Evolutionary conservation across 148 eudicot species (phyloP), one percentile per base, ranked within the genome.

Genomic region (Dysphania ambrosioides): DNA sequence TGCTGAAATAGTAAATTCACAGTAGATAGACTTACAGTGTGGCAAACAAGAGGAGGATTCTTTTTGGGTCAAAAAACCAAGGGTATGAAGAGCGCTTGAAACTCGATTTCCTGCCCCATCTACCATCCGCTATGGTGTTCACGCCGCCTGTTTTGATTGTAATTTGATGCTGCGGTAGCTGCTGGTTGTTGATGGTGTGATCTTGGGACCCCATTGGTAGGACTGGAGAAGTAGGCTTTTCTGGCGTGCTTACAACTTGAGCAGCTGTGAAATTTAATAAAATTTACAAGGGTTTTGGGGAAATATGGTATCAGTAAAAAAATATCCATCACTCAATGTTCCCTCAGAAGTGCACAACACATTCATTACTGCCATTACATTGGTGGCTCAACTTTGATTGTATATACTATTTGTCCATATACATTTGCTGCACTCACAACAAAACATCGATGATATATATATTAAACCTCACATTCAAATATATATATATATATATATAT

Each of bases 21-120:
- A 36, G 40, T 36, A 15, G 44, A 47, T 15, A 34, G 44, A 85
- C 97, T 82, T 80, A 93, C 97, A 93, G 70, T 13, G 97, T 87
- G 68, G 97, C 97, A 69, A 93, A 88, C 85, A 87, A 70, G 77
- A 93, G 72, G 59, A 90, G 82, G 66, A 93, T 84, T 74, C 90
- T 87, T 69, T 85, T 90, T 0, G 96, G 93, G 47, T 90, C 78
- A 44, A 79, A 63, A 24, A 77, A 75, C 86, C 88, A 84, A 18
- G 80, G 65, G 26, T 77, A 21, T 21, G 85, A 55, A 13, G 93
- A 71, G 5, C 96, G 87, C 68, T 83, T 80, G 79, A 90, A 87
- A 62, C 88, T 82, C 71, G 75, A 78, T 70, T 84, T 86, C 77
- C 36, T 83, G 24, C 80, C 83, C 68, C 75, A 73, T 74, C 79